A percentile compares a stretch with the other conserved stretches of the same genome.
These are phyloP conservation scores for Alternaria brassicae DNA, from an alignment of 2,329 filamentous ascomycete genomes.

Conservation along the genomic window DNA sequence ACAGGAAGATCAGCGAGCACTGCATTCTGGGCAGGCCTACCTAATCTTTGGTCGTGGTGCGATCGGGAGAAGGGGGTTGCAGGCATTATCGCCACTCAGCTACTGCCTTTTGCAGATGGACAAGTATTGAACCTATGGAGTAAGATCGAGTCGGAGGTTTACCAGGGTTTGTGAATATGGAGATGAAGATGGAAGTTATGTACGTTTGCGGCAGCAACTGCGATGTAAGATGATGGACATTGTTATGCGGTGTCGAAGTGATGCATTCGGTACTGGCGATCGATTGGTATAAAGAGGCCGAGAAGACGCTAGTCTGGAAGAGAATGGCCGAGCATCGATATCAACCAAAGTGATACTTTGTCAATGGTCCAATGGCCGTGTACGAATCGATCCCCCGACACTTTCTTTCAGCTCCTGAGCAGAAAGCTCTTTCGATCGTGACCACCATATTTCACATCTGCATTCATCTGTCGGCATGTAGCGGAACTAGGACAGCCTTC, in stretches of 20 bases:
- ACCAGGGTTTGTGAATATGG: not conserved
- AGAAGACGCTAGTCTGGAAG: not conserved
- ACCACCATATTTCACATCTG: not conserved
- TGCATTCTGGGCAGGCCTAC: conserved; percentile 3
- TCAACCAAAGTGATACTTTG: not conserved
- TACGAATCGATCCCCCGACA: not conserved
- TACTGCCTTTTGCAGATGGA: not conserved
- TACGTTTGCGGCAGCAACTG: not conserved
- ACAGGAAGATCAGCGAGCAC: not conserved
- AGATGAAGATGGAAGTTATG: not conserved
- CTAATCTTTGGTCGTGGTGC: conserved; percentile 8
- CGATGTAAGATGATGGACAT: not conserved
- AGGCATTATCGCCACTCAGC: conserved; percentile 1
- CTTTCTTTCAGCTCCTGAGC: not conserved
- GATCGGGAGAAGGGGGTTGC: not conserved
- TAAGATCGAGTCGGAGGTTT: not conserved
- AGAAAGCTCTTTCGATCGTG: not conserved
- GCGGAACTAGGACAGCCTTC: not conserved
- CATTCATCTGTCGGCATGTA: not conserved
- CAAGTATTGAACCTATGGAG: not conserved
- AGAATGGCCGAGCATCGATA: conserved; percentile 3
- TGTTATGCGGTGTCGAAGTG: not conserved
- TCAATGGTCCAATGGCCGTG: not conserved
- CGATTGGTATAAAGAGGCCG: conserved; percentile 1
- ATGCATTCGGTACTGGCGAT: not conserved